Percentiles rank a stretch among this genome's conserved stretches.
phyloP scores from a whole-genome alignment of 2,329 filamentous ascomycete genomes.

The Diaporthe citriasiana region DNA sequence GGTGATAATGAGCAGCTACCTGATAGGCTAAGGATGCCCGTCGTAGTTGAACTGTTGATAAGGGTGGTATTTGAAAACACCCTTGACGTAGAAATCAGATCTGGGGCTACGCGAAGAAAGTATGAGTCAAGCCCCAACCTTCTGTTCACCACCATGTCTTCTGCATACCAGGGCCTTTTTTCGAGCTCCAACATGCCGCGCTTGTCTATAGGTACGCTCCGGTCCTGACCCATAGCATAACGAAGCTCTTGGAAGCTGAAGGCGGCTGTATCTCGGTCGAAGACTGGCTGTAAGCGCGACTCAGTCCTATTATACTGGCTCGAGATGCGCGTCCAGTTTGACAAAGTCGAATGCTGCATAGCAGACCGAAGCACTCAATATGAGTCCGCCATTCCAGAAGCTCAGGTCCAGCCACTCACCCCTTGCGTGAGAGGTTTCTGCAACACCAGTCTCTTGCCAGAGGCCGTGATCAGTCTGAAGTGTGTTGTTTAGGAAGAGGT shows the following conservation, averaged over 20 bases:
- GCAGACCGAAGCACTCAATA: neutral
- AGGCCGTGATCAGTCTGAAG: too few species aligned
- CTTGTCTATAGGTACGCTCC: too few species aligned
- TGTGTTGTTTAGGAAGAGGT: neutral
- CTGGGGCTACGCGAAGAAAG: neutral
- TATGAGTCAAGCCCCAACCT: too few species aligned
- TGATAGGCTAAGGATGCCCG: neutral
- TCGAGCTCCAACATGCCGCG: neutral
- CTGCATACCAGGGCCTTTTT: neutral
- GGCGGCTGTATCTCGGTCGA: neutral
- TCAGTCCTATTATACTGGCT: conserved; percentile 2
- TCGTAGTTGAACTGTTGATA: neutral
- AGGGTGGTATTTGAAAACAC: accelerated
- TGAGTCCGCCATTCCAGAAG: neutral
- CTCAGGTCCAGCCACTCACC: neutral
- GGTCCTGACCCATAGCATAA: conserved; percentile 1
- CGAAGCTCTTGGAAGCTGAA: neutral
- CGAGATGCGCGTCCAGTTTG: neutral
- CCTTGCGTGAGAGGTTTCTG: neutral
- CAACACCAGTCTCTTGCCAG: neutral
- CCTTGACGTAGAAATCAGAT: neutral
- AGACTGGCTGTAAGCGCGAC: neutral
- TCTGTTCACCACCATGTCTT: too few species aligned
- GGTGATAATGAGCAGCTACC: accelerated
- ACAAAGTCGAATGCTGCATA: conserved; percentile 11